Percentiles rank a stretch among this genome's conserved stretches.
phyloP scores from a whole-genome alignment of 805 yeast genomes.

The Cyberlindnera japonica region DNA sequence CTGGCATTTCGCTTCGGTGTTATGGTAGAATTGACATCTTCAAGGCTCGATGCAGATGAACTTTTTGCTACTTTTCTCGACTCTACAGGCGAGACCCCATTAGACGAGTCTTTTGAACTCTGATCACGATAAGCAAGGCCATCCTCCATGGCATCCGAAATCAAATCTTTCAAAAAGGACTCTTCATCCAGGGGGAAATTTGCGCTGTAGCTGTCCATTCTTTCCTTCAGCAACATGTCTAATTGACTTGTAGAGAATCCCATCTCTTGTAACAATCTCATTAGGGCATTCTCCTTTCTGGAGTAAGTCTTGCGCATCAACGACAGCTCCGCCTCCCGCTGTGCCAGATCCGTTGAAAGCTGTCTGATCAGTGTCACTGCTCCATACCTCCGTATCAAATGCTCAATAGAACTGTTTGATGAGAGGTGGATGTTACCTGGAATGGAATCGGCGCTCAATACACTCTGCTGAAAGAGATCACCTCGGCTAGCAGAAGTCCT shows the following conservation, averaged over 20 bases:
- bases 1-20: conserved; percentile 13
- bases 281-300: conserved; percentile 33
- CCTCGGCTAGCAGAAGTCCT: neutral
- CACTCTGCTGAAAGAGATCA: conserved; percentile 13
- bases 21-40: conserved; percentile 1
- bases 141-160: conserved; percentile 32
- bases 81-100: neutral
- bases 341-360: conserved; percentile 44
- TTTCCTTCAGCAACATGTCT: conserved; percentile 30
- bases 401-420: conserved; percentile 28
- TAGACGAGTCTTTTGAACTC: neutral
- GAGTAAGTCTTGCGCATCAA: conserved; percentile 34
- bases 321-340: conserved; percentile 43
- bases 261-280: conserved; percentile 33
- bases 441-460: conserved; percentile 12
- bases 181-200: neutral
- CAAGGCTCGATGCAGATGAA: conserved; percentile 5
- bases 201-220: conserved; percentile 7
- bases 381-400: conserved; percentile 33
- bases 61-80: neutral
- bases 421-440: conserved; percentile 37
- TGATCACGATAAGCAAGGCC: conserved; percentile 8
- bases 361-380: conserved; percentile 39
- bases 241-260: conserved; percentile 36
- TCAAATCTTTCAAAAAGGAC: conserved; percentile 26